These are phyloP conservation scores for Hordeum marinum DNA, from an alignment of 176 grass and related monocot genomes.

Conservation along the genomic window DNA sequence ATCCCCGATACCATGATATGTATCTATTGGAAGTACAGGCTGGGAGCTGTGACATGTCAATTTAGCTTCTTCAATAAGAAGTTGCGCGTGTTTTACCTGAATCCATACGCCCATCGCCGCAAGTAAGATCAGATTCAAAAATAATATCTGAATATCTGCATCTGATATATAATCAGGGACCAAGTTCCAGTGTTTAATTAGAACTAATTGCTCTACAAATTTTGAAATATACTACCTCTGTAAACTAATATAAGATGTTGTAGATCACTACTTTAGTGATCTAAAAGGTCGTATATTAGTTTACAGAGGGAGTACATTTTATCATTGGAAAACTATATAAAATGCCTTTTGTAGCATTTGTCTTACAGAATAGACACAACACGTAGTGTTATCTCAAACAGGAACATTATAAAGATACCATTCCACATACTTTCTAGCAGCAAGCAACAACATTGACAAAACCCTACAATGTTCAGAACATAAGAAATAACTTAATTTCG, in stretches of 20 bases:
- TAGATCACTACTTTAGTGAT: no score
- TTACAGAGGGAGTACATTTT: no score
- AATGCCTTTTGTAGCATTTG: not conserved
- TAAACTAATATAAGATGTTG: no score
- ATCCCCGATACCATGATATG: not conserved
- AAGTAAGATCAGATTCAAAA: not conserved
- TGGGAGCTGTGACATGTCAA: not conserved
- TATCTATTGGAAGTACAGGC: not conserved
- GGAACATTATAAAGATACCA: not conserved
- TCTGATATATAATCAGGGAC: not conserved
- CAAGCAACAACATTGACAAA: not conserved
- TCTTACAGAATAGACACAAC: not conserved
- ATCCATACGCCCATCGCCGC: not conserved
- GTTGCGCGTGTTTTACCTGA: not conserved
- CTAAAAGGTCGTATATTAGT: no score
- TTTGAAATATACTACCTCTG: not conserved
- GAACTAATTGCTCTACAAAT: not conserved
- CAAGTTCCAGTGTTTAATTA: not conserved
- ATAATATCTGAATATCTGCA: constrained; percentile 5
- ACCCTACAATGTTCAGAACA: not conserved
- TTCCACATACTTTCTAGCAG: not conserved
- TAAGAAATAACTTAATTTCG: not conserved
- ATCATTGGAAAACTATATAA: not conserved
- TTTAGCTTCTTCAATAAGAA: not conserved
- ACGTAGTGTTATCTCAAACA: not conserved